Base-by-base conservation (phyloP, 306 rosid genomes). In the Potentilla sterilis region DNA sequence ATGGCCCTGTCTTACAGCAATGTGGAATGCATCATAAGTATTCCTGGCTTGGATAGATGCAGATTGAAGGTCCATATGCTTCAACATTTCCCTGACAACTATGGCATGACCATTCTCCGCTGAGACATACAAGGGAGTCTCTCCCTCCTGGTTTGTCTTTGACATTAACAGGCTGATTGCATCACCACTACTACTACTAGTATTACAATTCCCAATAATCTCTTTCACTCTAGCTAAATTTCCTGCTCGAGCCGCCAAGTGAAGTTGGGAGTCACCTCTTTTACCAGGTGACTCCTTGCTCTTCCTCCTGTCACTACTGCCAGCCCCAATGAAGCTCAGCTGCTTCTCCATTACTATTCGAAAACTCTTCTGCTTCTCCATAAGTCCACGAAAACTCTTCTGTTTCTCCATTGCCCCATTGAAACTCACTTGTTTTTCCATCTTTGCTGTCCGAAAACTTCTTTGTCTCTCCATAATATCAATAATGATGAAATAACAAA, bases 1-100 rank as follows among this genome's bases (percentile, higher is more conserved):
- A 85, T 90, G 97, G 69, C 98, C 98, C 67, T 92, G 95, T 87
- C 93, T 90, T 24, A 91, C 91, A 22, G 95, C 96, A 54, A 92
- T 80, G 81, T 94, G 98, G 82, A 94, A 92, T 2, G 98, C 85
- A 83, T 94, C 98, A 38, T 82, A 92, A 58, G 97, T 93, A 81
- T 94, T 94, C 79, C 91, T 85, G 54, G 98, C 97, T 0, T 82
- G 35, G 40, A 94, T 79, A 59, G 91, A 94, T 72, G 98, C 95
- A 67, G 89, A 78, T 67, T 94, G 89, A 79, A 94, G 90, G 86
- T 94, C 89, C 88, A 85, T 85, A 83, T 86, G 75, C 80, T 85
- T 88, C 79, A 92, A 78, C 91, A 94, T 90, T 85, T 90, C 97
- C 48, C 83, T 85, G 58, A 92, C 95, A 59, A 92, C 79, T 51